phyloP scores from a whole-genome alignment of 345 rosid genomes.

The Aurinia saxatilis region DNA sequence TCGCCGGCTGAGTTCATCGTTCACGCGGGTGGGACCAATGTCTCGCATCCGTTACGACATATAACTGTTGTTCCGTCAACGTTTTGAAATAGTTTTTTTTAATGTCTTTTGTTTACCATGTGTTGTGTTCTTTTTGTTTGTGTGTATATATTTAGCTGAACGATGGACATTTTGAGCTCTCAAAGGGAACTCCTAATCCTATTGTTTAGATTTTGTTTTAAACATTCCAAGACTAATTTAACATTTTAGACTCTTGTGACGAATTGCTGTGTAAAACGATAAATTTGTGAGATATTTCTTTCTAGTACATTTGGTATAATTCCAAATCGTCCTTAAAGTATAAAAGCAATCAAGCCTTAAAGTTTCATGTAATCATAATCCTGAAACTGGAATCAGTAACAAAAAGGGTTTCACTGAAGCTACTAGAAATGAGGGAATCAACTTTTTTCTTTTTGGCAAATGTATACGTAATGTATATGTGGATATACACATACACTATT shows the following conservation, averaged over 20 bases:
- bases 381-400: no score
- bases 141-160: background rate
- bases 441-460: no score
- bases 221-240: background rate
- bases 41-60: constrained; percentile 46
- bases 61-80: constrained; percentile 47
- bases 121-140: background rate
- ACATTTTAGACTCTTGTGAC: background rate
- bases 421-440: no score
- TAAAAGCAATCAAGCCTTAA: no score
- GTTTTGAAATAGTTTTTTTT: background rate
- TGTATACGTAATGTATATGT: no score
- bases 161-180: background rate
- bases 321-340: no score
- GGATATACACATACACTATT: no score
- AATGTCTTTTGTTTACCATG: background rate
- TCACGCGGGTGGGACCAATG: constrained; percentile 60
- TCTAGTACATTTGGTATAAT: no score
- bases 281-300: no score
- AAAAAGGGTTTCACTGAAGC: no score
- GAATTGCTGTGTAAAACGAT: background rate
- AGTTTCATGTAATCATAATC: no score
- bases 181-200: background rate
- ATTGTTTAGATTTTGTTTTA: background rate
- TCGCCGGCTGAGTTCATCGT: constrained; percentile 66